Evolutionary conservation across 2,329 filamentous ascomycete genomes (phyloP).

Genomic region (Claviceps sorghi): DNA sequence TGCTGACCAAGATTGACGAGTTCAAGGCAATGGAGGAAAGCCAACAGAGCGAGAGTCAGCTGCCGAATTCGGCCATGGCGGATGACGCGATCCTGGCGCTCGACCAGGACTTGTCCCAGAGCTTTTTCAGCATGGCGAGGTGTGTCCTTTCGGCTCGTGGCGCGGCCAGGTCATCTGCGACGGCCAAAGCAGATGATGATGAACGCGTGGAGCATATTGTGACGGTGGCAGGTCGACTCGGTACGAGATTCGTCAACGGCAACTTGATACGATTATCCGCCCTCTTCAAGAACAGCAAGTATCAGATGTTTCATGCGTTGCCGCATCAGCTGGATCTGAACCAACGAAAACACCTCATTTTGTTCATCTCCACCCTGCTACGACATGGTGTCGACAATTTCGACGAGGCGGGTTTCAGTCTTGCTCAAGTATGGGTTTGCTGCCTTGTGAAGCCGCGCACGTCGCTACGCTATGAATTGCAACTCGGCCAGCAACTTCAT

Average conservation of each 20-base stretch:
- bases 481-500: slow-evolving; percentile 32
- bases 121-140: slow-evolving; percentile 34
- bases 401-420: slow-evolving; percentile 27
- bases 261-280: slow-evolving; percentile 29
- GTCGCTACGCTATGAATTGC: slow-evolving; percentile 33
- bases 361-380: slow-evolving; percentile 38
- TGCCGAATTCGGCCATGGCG: slow-evolving; percentile 23
- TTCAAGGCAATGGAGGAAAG: slow-evolving; percentile 24
- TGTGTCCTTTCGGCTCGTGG: slow-evolving; percentile 17
- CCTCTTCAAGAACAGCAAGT: slow-evolving; percentile 33
- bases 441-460: slow-evolving; percentile 35
- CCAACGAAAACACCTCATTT: slow-evolving; percentile 30
- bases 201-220: slow-evolving; percentile 31
- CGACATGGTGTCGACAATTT: slow-evolving; percentile 32
- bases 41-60: slow-evolving; percentile 23
- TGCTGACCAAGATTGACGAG: slow-evolving; percentile 30
- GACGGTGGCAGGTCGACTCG: slow-evolving; percentile 30
- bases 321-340: slow-evolving; percentile 24
- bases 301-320: slow-evolving; percentile 32
- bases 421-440: slow-evolving; percentile 38
- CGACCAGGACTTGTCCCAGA: slow-evolving; percentile 31
- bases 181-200: slow-evolving; percentile 10
- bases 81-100: slow-evolving; percentile 34
- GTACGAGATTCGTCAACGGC: slow-evolving; percentile 28
- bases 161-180: slow-evolving; percentile 7